Evolutionary conservation across 371 early-diverging fungal species (phyloP).

Genomic region (Apophysomyces elegans): DNA sequence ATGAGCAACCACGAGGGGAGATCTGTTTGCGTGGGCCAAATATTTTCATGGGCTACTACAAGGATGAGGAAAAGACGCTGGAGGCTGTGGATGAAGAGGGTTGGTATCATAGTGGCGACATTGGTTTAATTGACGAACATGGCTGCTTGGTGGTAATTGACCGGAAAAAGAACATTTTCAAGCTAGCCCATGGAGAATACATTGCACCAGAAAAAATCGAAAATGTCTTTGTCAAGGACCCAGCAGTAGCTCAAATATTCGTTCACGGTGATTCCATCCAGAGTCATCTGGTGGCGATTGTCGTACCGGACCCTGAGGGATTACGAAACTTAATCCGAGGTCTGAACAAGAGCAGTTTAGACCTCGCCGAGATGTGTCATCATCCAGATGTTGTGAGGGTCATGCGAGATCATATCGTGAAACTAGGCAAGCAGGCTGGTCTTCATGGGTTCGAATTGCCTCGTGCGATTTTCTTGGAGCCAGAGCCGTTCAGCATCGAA

Average conservation of each 20-base stretch:
- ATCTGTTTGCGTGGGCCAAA: conserved; percentile 86
- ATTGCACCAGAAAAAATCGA: conserved; percentile 98
- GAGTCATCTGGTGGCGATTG: conserved; percentile 77
- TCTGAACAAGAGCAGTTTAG: conserved; percentile 30
- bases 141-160: conserved; percentile 86
- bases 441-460: conserved; percentile 63
- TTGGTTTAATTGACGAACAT: conserved; percentile 77
- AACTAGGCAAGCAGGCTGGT: conserved; percentile 59
- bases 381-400: conserved; percentile 59
- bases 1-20: conserved; percentile 92
- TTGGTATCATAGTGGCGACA: conserved; percentile 94
- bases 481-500: conserved; percentile 61
- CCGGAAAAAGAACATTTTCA: conserved; percentile 98
- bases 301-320: conserved; percentile 81
- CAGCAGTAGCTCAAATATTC: conserved; percentile 67
- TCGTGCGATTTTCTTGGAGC: conserved; percentile 56
- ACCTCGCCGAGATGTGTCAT: conserved; percentile 54
- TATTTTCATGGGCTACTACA: conserved; percentile 84
- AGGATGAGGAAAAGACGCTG: conserved; percentile 81
- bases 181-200: conserved; percentile 93
- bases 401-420: conserved; percentile 64
- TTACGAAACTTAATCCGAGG: conserved; percentile 37
- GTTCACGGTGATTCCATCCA: conserved; percentile 90
- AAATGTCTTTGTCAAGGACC: conserved; percentile 61
- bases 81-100: conserved; percentile 85